Conservation (phyloP, 2,329 filamentous ascomycete species). For the Clonostachys rosea region DNA sequence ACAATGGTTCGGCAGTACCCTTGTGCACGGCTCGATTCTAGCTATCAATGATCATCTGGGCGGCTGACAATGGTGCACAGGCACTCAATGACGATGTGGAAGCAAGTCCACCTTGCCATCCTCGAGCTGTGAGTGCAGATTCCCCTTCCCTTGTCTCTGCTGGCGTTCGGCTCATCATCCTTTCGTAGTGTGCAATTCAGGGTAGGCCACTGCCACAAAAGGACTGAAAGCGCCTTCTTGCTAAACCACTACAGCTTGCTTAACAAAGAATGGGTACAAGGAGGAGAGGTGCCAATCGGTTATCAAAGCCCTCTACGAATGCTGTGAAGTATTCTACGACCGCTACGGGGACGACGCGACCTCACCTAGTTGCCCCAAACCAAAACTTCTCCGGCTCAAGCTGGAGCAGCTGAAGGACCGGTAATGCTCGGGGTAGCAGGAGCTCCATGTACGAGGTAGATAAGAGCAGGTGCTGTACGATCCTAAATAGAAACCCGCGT, state of each 20-base stretch:
- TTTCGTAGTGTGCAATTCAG: constrained; percentile 6
- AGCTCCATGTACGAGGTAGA: too few relatives aligned
- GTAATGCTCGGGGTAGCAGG: constrained; percentile 10
- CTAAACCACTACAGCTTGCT: constrained; percentile 59
- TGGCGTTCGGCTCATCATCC: not conserved
- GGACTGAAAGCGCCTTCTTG: not conserved
- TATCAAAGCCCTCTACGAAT: constrained; percentile 86
- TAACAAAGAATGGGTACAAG: constrained; percentile 79
- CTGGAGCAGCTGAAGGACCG: constrained; percentile 66
- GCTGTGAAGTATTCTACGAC: constrained; percentile 85
- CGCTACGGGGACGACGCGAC: constrained; percentile 71
- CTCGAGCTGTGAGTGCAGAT: constrained; percentile 4
- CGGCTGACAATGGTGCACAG: not conserved
- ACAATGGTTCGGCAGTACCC: not conserved
- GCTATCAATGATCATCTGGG: not conserved
- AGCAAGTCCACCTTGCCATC: constrained; percentile 6
- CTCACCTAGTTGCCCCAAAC: constrained; percentile 81
- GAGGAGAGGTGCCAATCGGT: constrained; percentile 76
- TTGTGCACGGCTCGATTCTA: too few relatives aligned
- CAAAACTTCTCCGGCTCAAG: constrained; percentile 74
- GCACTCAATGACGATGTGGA: constrained; percentile 6
- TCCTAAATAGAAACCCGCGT: too few relatives aligned
- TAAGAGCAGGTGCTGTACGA: too few relatives aligned
- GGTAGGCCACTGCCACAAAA: constrained; percentile 1
- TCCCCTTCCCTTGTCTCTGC: not conserved